A percentile compares a stretch with the other conserved stretches of the same genome.
phyloP scores from a whole-genome alignment of 495 filamentous ascomycete species.

The Trichoderma parareesei region DNA sequence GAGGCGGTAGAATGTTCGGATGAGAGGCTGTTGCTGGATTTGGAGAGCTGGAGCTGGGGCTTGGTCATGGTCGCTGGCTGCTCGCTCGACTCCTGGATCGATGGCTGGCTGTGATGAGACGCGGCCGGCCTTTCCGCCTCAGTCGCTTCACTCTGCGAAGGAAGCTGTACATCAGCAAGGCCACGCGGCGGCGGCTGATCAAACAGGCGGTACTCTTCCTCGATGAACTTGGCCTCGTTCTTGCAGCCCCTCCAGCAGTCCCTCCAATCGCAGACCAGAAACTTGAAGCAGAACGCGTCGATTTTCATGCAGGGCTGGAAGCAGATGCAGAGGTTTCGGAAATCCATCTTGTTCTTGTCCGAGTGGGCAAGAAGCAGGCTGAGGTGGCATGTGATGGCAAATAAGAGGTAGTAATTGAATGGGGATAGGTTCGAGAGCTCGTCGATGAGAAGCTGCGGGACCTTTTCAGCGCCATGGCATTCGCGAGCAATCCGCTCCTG shows the following conservation, averaged over 20 bases:
- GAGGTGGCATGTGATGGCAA: conserved; percentile 89
- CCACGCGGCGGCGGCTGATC: conserved; percentile 39
- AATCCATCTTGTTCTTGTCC: conserved; percentile 92
- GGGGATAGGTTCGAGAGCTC: conserved; percentile 84
- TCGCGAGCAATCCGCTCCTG: conserved; percentile 68
- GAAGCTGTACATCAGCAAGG: conserved; percentile 11
- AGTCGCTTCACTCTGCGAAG: not conserved
- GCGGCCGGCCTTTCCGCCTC: conserved; percentile 44
- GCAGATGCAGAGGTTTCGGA: conserved; percentile 84
- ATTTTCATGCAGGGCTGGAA: conserved; percentile 93
- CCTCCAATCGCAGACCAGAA: conserved; percentile 84
- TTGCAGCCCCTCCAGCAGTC: conserved; percentile 93
- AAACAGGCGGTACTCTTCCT: conserved; percentile 61
- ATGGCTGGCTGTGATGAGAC: conserved; percentile 52
- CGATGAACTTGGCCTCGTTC: conserved; percentile 73
- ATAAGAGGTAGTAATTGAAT: conserved; percentile 92
- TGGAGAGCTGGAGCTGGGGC: conserved; percentile 21
- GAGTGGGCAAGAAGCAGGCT: conserved; percentile 77
- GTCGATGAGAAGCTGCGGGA: conserved; percentile 75
- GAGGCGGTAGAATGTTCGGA: conserved; percentile 27
- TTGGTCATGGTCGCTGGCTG: conserved; percentile 26
- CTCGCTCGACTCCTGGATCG: conserved; percentile 19
- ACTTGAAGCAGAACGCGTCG: conserved; percentile 82
- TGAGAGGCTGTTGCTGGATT: conserved; percentile 24
- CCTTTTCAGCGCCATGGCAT: conserved; percentile 63